phyloP scores from a whole-genome alignment of 176 grass and related monocot species.

The Rhynchospora pubera region DNA sequence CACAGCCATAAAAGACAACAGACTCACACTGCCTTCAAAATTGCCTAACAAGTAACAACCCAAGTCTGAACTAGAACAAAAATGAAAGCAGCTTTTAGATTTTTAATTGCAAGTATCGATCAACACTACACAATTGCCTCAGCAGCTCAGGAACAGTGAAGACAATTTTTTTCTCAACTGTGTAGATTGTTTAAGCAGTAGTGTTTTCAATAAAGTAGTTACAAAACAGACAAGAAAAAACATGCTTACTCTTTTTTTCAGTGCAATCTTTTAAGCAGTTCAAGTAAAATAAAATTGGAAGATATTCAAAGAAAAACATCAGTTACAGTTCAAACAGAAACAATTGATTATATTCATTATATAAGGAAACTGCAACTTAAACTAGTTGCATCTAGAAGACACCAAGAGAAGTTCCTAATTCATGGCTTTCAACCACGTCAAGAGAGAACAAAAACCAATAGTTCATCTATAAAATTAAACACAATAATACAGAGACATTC shows the following conservation, averaged over 20 bases:
- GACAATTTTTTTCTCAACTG: not conserved
- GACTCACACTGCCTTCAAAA: too few relatives aligned
- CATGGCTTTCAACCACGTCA: not conserved
- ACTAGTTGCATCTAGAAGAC: not conserved
- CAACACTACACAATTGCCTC: not conserved
- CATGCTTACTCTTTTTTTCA: too few relatives aligned
- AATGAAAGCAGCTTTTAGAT: too few relatives aligned
- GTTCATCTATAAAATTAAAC: slow-evolving; percentile 13
- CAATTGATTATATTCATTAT: slow-evolving; percentile 2
- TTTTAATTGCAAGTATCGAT: too few relatives aligned
- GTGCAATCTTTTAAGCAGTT: not conserved
- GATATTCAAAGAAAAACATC: not conserved
- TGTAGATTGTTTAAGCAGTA: too few relatives aligned
- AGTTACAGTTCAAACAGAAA: not conserved
- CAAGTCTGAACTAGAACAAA: too few relatives aligned
- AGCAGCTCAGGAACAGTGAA: not conserved
- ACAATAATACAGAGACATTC: not conserved
- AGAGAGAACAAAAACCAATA: not conserved
- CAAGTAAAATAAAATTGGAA: not conserved
- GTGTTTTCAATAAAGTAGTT: not conserved
- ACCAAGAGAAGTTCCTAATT: not conserved
- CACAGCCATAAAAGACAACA: too few relatives aligned
- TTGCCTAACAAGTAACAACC: too few relatives aligned
- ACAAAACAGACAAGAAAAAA: not conserved
- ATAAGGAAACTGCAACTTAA: not conserved